phyloP scores from a whole-genome alignment of 768 basidiomycete genomes.

The Rhizopogon vesiculosus region DNA sequence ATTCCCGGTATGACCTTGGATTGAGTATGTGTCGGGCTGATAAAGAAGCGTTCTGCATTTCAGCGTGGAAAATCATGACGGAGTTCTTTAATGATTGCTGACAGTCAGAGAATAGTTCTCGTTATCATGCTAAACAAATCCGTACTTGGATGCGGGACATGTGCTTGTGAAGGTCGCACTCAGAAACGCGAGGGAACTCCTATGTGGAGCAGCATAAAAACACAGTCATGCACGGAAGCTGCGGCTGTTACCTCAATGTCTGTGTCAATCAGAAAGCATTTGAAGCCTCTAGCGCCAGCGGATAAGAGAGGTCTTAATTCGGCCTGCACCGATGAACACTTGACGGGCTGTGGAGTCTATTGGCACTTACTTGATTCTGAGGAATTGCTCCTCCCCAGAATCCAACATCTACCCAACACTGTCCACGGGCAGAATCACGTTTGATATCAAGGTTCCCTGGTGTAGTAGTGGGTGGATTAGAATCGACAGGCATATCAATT shows the following conservation, averaged over 20 bases:
- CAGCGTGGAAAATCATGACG: conserved; percentile 89
- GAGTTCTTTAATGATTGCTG: conserved; percentile 53
- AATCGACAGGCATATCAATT: conserved; percentile 98
- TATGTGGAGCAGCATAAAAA: conserved; percentile 23
- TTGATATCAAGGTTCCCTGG: conserved; percentile 70
- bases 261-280: conserved; percentile 94
- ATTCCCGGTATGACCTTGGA: conserved; percentile 67
- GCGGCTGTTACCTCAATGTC: conserved; percentile 71
- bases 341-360: background rate
- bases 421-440: conserved; percentile 60
- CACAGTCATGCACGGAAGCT: conserved; percentile 3
- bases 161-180: conserved; percentile 59
- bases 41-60: conserved; percentile 47
- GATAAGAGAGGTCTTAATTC: conserved; percentile 72
- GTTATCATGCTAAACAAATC: background rate
- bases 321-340: conserved; percentile 33
- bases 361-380: conserved; percentile 64
- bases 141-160: conserved; percentile 72
- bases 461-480: conserved; percentile 93
- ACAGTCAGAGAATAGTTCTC: background rate
- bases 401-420: conserved; percentile 71
- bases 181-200: conserved; percentile 91
- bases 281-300: conserved; percentile 91
- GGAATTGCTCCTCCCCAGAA: conserved; percentile 93
- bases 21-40: conserved; percentile 26